phyloP scores from a whole-genome alignment of 805 yeast genomes.

The Debaryomyces castellii region DNA sequence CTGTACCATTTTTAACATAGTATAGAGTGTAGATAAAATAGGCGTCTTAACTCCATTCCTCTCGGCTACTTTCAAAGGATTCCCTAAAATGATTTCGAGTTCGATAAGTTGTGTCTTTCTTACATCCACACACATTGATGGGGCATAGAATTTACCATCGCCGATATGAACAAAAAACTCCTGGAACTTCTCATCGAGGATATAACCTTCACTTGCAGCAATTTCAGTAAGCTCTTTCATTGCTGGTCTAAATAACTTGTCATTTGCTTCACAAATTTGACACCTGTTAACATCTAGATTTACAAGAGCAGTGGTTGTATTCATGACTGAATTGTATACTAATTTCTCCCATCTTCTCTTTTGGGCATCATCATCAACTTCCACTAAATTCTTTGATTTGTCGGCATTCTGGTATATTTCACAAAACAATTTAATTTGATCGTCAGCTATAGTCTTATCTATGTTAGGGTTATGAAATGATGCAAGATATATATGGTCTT shows the following conservation, averaged over 20 bases:
- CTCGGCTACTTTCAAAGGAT: constrained; percentile 38
- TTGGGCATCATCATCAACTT: constrained; percentile 28
- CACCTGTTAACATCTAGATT: constrained; percentile 35
- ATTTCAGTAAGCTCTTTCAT: constrained; percentile 65
- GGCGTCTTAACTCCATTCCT: constrained; percentile 52
- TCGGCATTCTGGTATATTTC: constrained; percentile 27
- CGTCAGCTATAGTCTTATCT: constrained; percentile 11
- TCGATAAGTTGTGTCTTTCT: constrained; percentile 39
- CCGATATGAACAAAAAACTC: constrained; percentile 51
- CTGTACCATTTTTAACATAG: constrained; percentile 60
- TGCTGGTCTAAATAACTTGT: constrained; percentile 47
- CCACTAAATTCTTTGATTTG: constrained; percentile 20
- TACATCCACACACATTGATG: constrained; percentile 41
- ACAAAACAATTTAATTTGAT: constrained; percentile 20
- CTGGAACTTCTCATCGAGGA: constrained; percentile 35
- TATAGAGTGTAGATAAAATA: constrained; percentile 54
- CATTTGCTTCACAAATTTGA: constrained; percentile 33
- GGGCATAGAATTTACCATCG: constrained; percentile 41
- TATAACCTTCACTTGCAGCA: constrained; percentile 67
- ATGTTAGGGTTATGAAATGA: constrained; percentile 14
- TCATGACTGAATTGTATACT: constrained; percentile 34
- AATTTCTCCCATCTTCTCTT: constrained; percentile 41
- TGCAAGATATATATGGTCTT: constrained; percentile 22
- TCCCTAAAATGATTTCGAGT: constrained; percentile 40
- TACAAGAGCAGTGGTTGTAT: constrained; percentile 33